phyloP scores from a whole-genome alignment of 192 early-diverging fungal species.

The Lobosporangium transversale region DNA sequence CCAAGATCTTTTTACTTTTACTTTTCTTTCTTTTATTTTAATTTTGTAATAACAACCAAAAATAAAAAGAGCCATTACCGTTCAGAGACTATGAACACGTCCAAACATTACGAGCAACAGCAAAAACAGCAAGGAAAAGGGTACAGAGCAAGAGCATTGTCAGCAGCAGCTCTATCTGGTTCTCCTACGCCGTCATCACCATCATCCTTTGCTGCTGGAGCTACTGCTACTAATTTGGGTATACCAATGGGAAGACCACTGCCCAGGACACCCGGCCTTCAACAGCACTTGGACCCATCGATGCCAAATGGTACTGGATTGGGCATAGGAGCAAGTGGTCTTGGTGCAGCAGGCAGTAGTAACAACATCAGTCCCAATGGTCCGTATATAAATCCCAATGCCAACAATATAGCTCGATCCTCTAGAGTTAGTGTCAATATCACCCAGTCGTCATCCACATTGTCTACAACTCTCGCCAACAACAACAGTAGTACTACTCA shows the following conservation, averaged over 20 bases:
- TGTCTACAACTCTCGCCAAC: not conserved
- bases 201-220: not conserved
- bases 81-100: not conserved
- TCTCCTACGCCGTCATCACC: not conserved
- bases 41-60: too few relatives aligned
- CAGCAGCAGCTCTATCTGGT: not conserved
- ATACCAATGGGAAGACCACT: conserved; percentile 14
- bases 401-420: not conserved
- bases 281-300: conserved; percentile 1
- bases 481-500: conserved; percentile 6
- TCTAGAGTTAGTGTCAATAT: conserved; percentile 15
- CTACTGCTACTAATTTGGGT: not conserved
- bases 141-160: not conserved
- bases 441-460: conserved; percentile 9
- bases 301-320: not conserved
- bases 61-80: too few relatives aligned
- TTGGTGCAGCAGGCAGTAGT: conserved; percentile 1
- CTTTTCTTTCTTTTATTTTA: too few relatives aligned
- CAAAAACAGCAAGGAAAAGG: not conserved
- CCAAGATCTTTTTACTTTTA: too few relatives aligned
- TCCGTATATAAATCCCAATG: conserved; percentile 3
- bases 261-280: conserved; percentile 16
- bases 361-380: conserved; percentile 12
- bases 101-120: not conserved
- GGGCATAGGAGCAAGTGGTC: not conserved